Percentiles rank a stretch among this genome's conserved stretches.
These are phyloP conservation scores for Lichenothelia convexa DNA, from an alignment of 495 filamentous ascomycete genomes.

Conservation along the genomic window DNA sequence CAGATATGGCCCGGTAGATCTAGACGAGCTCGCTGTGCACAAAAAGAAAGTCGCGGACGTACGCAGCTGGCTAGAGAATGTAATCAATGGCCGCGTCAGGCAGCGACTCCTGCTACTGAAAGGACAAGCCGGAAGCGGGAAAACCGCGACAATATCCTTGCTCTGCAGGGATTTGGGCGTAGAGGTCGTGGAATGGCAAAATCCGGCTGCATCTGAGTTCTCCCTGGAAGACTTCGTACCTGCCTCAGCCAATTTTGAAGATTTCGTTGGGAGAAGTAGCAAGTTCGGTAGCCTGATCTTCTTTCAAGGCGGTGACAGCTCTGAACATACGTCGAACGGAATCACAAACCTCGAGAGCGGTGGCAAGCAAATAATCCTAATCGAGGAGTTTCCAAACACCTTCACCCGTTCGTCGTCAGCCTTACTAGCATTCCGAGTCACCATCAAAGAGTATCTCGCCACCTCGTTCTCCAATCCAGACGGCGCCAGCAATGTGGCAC, in stretches of 20 bases:
- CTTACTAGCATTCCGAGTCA: conserved; percentile 54
- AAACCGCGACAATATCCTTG: conserved; percentile 67
- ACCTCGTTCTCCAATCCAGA: conserved; percentile 13
- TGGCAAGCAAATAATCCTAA: conserved; percentile 45
- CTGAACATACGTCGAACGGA: background rate
- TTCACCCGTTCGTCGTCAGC: conserved; percentile 47
- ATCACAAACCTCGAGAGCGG: conserved; percentile 16
- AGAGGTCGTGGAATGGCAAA: conserved; percentile 78
- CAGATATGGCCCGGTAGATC: conserved; percentile 47
- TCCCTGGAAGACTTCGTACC: conserved; percentile 41
- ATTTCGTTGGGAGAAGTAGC: conserved; percentile 65
- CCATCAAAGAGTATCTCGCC: conserved; percentile 57
- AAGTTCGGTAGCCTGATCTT: conserved; percentile 49
- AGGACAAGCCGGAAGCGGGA: conserved; percentile 82
- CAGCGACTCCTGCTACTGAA: conserved; percentile 63
- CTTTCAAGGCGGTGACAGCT: background rate
- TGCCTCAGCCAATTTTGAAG: conserved; percentile 62
- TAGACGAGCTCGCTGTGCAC: conserved; percentile 81
- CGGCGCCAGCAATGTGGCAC: conserved; percentile 31
- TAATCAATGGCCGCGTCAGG: conserved; percentile 37
- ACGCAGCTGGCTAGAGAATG: conserved; percentile 56
- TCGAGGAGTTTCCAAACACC: conserved; percentile 90
- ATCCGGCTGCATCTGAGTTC: conserved; percentile 45
- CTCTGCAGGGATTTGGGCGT: conserved; percentile 54
- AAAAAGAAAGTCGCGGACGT: conserved; percentile 86